Evolutionary conservation across 495 filamentous ascomycete species (phyloP), one percentile per base, ranked within the genome.

Genomic region (Hypoxylon perforatum): DNA sequence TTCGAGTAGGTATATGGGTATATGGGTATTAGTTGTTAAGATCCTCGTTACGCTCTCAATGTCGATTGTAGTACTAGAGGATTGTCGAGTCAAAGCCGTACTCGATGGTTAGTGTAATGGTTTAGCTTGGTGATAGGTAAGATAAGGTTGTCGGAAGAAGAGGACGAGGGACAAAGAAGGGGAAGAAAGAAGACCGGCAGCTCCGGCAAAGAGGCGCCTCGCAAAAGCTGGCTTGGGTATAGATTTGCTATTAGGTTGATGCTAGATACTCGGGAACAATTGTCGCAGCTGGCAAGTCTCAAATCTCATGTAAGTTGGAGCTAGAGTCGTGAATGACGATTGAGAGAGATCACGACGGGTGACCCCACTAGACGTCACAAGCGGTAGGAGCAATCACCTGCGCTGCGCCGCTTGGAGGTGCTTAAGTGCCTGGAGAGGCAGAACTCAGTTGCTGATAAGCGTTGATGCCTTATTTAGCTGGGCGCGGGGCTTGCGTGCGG

Each of bases 341-440:
- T 25, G 51, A 57, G 5, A 61, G 61, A 64, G 56, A 65, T 69
- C 66, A 65, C 61, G 61, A 45, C 61, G 38, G 45, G 61, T 65
- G 61, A 69, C 66, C 66, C 66, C 66, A 56, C 66, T 33, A 69
- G 36, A 69, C 66, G 66, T 69, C 66, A 69, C 66, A 69, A 61
- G 66, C 57, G 44, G 6, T 46, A 21, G 6, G 50, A 44, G 36
- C 25, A 51, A 67, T 63, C 65, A 63, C 65, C 59, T 63, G 55
- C 54, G 25, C 42, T 41, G 39, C 28, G 47, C 39, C 22, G 44
- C 17, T 46, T n/a, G n/a, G 44, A 18, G 15, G 2, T 47, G 7
- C 46, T 50, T 12, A 39, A 52, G 49, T 25, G 42, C 23, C 21
- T 21, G 11, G 36, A 28, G 8, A 28, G 25, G 25, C 25, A 28